phyloP scores from a whole-genome alignment of 2,329 filamentous ascomycete species.

The Microcyclosporella mali region DNA sequence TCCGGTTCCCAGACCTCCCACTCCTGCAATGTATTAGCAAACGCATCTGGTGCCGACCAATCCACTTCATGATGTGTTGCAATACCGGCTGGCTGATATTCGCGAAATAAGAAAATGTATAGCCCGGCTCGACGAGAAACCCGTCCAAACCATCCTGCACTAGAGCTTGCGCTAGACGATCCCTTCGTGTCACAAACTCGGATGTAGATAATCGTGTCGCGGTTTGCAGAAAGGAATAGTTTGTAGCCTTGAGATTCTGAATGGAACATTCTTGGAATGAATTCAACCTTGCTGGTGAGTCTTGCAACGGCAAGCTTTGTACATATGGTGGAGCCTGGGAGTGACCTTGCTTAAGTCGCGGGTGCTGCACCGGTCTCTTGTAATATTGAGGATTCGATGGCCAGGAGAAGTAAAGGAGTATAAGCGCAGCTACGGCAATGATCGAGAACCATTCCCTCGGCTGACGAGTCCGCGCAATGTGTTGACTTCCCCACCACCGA shows the following conservation, averaged over 20 bases:
- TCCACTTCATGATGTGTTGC: too few relatives aligned
- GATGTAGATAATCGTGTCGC: constrained; percentile 43
- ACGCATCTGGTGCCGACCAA: too few relatives aligned
- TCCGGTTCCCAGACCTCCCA: constrained; percentile 63
- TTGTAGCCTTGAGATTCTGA: constrained; percentile 40
- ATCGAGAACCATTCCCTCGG: neutral
- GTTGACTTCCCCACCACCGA: neutral
- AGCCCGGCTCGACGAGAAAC: constrained; percentile 58
- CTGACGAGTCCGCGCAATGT: neutral
- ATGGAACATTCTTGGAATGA: constrained; percentile 48
- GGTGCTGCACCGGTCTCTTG: neutral
- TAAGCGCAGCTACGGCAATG: neutral
- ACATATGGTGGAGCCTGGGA: neutral
- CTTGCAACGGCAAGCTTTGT: constrained; percentile 9
- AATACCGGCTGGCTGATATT: constrained; percentile 19
- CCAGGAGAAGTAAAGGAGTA: neutral
- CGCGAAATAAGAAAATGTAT: constrained; percentile 58
- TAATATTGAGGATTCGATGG: neutral
- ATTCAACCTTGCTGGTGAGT: constrained; percentile 6
- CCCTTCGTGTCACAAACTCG: constrained; percentile 52
- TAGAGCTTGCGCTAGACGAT: constrained; percentile 53
- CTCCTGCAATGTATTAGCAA: constrained; percentile 23
- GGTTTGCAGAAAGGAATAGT: constrained; percentile 46
- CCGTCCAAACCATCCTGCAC: constrained; percentile 48
- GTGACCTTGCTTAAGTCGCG: neutral